phyloP scores from a whole-genome alignment of 768 basidiomycete genomes.

The Tulasnella sp. region DNA sequence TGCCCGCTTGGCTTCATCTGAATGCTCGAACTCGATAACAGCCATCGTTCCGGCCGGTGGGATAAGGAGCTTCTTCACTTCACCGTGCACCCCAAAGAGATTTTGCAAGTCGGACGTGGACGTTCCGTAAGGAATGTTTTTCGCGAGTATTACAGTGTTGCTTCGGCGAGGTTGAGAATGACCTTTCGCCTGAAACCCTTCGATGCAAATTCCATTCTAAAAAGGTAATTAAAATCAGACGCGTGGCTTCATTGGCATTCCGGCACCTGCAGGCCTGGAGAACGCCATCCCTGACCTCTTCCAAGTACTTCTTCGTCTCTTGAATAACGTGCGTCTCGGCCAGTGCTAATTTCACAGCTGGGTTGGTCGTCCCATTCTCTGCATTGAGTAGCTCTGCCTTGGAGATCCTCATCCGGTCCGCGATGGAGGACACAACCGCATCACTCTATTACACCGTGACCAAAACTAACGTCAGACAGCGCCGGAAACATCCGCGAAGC shows the following conservation, averaged over 20 bases:
- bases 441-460: conserved; percentile 64
- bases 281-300: conserved; percentile 44
- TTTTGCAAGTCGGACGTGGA: conserved; percentile 72
- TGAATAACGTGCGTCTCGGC: conserved; percentile 96
- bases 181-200: conserved; percentile 42
- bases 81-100: conserved; percentile 77
- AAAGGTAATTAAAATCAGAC: conserved; percentile 48
- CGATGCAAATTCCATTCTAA: conserved; percentile 45
- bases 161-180: conserved; percentile 52
- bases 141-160: conserved; percentile 84
- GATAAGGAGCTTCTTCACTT: conserved; percentile 69
- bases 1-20: conserved; percentile 70
- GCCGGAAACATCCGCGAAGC: background rate
- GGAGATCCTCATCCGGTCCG: conserved; percentile 81
- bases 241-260: conserved; percentile 55
- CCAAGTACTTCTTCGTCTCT: conserved; percentile 90
- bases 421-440: conserved; percentile 88
- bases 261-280: background rate
- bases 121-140: conserved; percentile 96
- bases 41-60: conserved; percentile 94
- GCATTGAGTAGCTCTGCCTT: conserved; percentile 90
- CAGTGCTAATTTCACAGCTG: conserved; percentile 92
- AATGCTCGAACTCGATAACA: conserved; percentile 80
- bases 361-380: conserved; percentile 50
- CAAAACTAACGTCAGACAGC: background rate